Base-by-base conservation (phyloP, 2,329 filamentous ascomycete species). In the Remersonia thermophila region DNA sequence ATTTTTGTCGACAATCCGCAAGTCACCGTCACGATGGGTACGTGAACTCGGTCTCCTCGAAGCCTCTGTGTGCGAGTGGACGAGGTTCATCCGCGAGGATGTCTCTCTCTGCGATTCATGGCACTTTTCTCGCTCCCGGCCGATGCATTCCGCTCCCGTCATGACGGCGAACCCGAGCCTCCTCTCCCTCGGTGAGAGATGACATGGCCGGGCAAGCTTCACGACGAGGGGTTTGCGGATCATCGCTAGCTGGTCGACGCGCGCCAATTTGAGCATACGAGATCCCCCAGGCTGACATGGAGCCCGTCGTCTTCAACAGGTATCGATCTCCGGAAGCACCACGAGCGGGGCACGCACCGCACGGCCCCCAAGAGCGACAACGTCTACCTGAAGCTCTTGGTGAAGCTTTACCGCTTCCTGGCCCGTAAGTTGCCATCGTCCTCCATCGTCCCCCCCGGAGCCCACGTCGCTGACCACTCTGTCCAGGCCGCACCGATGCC, bases 361-460 rank as follows among this genome's bases (percentile, higher is more conserved):
- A 85, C 83, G 77, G 85, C 84, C 54, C 84, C 87, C 60, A 95
- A 95, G 83, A 93, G 83, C 72, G 83, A 93, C 73, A 94, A 95
- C 76, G 84, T 89, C 59, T 94, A 95, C 70, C 74, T 94, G 55
- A 89, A 89, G 77, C 78, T 95, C 63, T 73, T 96, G 63, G 87
- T 95, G 67, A 95, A 95, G 81, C 82, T 94, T 38, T 94, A 94
- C 76, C 83, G 84, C 73, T 94, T 94, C 77, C 71, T 94, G 65
- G 80, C 85, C 60, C 84, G 86, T 93, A 84, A 68, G 80, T 39
- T 39, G n/a, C n/a, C n/a, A n/a, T 18, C 30, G 20, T 23, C 9
- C 20, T 9, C 20, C 20, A 23, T 23, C 20, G 20, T 23, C 13
- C 28, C 23, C 14, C 18, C 2, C 25, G 12, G 37, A 33, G 8